Conservation (phyloP, 768 basidiomycete species). For the Xerocomus brunneocitrinus region DNA sequence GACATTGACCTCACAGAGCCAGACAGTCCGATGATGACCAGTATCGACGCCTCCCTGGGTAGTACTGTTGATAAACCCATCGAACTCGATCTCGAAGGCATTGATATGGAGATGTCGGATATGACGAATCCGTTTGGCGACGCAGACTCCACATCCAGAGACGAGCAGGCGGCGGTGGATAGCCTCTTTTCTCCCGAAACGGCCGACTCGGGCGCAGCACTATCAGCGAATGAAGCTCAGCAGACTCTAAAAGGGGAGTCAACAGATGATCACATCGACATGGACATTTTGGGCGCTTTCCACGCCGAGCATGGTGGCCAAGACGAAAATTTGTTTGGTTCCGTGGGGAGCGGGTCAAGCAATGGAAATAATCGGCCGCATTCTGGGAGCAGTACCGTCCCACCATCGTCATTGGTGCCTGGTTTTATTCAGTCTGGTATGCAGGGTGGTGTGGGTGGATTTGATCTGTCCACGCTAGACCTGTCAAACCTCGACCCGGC, state of each 20-base stretch:
- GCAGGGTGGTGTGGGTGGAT: slow-evolving; percentile 28
- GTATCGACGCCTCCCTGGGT: slow-evolving; percentile 39
- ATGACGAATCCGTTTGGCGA: slow-evolving; percentile 55
- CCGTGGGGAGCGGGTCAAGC: slow-evolving; percentile 25
- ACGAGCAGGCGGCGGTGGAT: slow-evolving; percentile 36
- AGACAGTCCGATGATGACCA: slow-evolving; percentile 27
- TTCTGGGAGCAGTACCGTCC: slow-evolving; percentile 24
- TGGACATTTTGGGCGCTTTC: slow-evolving; percentile 35
- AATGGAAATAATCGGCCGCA: slow-evolving; percentile 10
- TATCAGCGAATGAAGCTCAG: slow-evolving; percentile 12
- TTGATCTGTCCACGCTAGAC: slow-evolving; percentile 49
- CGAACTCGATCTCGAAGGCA: slow-evolving; percentile 67
- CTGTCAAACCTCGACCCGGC: slow-evolving; percentile 40
- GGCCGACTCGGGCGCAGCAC: slow-evolving; percentile 17
- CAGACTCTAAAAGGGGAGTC: slow-evolving; percentile 17
- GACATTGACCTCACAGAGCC: slow-evolving; percentile 62
- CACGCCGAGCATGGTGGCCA: slow-evolving; percentile 19
- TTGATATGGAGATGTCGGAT: slow-evolving; percentile 58
- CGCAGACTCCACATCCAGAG: slow-evolving; percentile 33
- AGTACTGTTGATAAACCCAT: slow-evolving; percentile 78
- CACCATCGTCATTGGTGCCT: slow-evolving; percentile 40
- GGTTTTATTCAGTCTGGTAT: slow-evolving; percentile 33
- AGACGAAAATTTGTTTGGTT: slow-evolving; percentile 20
- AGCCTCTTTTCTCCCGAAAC: slow-evolving; percentile 50
- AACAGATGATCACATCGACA: slow-evolving; percentile 25